These are phyloP conservation scores for Trichophyton benhamiae DNA, from an alignment of 2,329 filamentous ascomycete genomes.

Conservation along the genomic window DNA sequence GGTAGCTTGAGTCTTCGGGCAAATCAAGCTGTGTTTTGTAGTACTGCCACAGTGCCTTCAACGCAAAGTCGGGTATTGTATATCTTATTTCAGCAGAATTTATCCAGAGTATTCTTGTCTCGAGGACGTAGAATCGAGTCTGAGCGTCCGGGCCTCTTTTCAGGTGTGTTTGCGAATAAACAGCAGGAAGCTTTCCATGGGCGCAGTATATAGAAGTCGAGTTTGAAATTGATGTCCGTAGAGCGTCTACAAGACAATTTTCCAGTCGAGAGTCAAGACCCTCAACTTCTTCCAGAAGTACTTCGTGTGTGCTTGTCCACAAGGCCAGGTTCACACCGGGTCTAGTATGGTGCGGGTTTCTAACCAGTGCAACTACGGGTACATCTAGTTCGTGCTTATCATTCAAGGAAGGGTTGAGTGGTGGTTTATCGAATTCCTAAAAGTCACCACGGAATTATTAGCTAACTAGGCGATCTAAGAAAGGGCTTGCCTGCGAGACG, in stretches of 20 bases:
- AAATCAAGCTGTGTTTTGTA: conserved; percentile 13
- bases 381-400: not conserved
- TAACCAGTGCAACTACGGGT: not conserved
- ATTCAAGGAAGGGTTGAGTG: not conserved
- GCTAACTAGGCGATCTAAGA: not conserved
- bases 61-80: not conserved
- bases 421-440: not conserved
- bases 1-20: not conserved
- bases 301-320: not conserved
- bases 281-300: not conserved
- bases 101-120: conserved; percentile 25
- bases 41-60: conserved; percentile 2
- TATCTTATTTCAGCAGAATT: conserved; percentile 22
- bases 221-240: not conserved
- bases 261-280: not conserved
- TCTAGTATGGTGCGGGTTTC: not conserved
- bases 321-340: not conserved
- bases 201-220: not conserved
- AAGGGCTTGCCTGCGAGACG: too few relatives aligned
- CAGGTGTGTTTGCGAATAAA: conserved; percentile 23
- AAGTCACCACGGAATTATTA: not conserved
- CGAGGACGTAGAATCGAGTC: conserved; percentile 18
- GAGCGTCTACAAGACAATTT: not conserved
- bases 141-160: conserved; percentile 12
- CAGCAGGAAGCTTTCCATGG: conserved; percentile 11